phyloP scores from a whole-genome alignment of 257 asterid genomes.

The Craterostigma plantagineum region DNA sequence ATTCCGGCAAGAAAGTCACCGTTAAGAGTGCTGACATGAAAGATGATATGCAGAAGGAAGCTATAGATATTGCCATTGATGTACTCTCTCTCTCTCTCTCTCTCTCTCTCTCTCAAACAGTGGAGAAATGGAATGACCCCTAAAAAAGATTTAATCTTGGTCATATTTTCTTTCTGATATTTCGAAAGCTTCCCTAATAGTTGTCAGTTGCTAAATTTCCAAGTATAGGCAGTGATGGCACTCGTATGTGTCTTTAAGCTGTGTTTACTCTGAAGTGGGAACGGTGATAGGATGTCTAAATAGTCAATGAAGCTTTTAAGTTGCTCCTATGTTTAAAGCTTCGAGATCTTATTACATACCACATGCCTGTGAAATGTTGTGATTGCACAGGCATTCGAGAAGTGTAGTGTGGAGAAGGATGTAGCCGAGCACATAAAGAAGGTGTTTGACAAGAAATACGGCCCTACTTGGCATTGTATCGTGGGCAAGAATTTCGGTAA shows the following conservation, averaged over 20 bases:
- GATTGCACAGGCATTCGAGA: slow-evolving; percentile 65
- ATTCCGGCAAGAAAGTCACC: slow-evolving; percentile 42
- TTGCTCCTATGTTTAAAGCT: too few relatives aligned
- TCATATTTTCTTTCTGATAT: neutral
- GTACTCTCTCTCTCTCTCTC: slow-evolving; percentile 24
- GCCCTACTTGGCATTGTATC: slow-evolving; percentile 99
- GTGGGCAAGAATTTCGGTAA: slow-evolving; percentile 98
- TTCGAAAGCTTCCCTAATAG: too few relatives aligned
- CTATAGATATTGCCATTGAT: slow-evolving; percentile 73
- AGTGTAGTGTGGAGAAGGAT: slow-evolving; percentile 77
- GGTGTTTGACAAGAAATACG: slow-evolving; percentile 78
- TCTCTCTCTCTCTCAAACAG: neutral
- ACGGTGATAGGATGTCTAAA: too few relatives aligned
- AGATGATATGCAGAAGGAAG: slow-evolving; percentile 86
- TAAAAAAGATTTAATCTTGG: neutral
- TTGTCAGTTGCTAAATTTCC: too few relatives aligned
- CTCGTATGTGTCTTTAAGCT: too few relatives aligned
- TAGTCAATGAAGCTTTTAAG: too few relatives aligned
- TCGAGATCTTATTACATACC: too few relatives aligned
- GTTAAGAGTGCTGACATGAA: slow-evolving; percentile 95
- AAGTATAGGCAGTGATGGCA: too few relatives aligned
- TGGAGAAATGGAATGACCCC: too few relatives aligned
- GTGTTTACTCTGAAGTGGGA: too few relatives aligned
- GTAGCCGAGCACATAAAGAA: slow-evolving; percentile 93
- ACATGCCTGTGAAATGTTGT: neutral